Evolutionary conservation across 1,284 basidiomycete species (phyloP).

Genomic region (Chalciporus sp.): DNA sequence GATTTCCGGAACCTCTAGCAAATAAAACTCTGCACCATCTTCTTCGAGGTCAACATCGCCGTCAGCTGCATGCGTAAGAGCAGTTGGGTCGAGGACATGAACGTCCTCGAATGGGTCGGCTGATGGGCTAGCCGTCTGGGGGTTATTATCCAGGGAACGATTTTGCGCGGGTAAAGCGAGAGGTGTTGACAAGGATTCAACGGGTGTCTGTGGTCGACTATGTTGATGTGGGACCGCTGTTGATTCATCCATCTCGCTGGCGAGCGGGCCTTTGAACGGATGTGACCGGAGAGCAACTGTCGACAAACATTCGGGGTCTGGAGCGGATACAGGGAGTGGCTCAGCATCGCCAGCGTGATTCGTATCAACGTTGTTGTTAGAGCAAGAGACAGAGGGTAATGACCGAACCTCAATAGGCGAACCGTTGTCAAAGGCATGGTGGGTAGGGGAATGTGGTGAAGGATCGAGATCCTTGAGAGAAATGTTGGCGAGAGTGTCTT

Average conservation of each 20-base stretch:
- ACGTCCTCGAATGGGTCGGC: not conserved
- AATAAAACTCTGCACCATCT: conserved; percentile 30
- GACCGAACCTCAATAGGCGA: not conserved
- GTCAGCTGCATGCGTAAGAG: not conserved
- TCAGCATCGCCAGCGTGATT: not conserved
- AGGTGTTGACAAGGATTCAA: not conserved
- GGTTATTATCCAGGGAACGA: not conserved
- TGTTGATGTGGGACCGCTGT: not conserved
- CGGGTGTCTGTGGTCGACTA: not conserved
- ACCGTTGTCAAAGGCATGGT: not conserved
- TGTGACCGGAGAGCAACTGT: not conserved
- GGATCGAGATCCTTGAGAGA: not conserved
- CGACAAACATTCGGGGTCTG: not conserved
- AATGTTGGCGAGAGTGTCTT: conserved; percentile 1
- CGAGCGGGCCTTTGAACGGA: not conserved
- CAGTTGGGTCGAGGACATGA: not conserved
- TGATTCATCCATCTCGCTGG: not conserved
- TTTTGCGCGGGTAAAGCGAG: not conserved
- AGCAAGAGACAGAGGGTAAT: not conserved
- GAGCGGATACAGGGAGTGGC: not conserved
- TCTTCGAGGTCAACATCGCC: conserved; percentile 4
- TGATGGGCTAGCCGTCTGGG: not conserved
- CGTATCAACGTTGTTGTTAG: not conserved
- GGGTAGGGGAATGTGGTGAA: not conserved
- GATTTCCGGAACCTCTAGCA: conserved; percentile 39